These are phyloP conservation scores for Aspergillus olivimuriae DNA, from an alignment of 495 filamentous ascomycete species.

Conservation along the genomic window DNA sequence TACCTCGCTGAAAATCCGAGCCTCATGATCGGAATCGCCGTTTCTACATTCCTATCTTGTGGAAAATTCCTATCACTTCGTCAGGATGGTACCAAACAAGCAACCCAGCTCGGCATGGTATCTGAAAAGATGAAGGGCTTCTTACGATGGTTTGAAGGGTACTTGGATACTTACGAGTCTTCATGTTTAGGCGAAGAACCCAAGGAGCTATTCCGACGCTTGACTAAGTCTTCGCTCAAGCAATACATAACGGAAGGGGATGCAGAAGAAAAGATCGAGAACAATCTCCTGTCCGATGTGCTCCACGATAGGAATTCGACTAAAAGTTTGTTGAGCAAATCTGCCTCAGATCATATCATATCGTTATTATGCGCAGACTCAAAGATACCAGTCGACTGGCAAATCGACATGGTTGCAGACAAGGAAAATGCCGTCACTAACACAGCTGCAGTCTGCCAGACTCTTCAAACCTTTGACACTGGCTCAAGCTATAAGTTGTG, in stretches of 20 bases:
- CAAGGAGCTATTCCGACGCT: slow-evolving; percentile 51
- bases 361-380: slow-evolving; percentile 70
- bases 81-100: slow-evolving; percentile 65
- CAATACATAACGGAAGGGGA: slow-evolving; percentile 54
- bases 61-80: slow-evolving; percentile 62
- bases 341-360: slow-evolving; percentile 63
- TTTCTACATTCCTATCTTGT: slow-evolving; percentile 69
- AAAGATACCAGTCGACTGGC: slow-evolving; percentile 45
- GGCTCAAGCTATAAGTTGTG: slow-evolving; percentile 70
- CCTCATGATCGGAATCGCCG: slow-evolving; percentile 71
- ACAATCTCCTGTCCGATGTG: slow-evolving; percentile 65
- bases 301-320: slow-evolving; percentile 61
- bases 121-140: slow-evolving; percentile 61
- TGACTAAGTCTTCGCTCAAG: slow-evolving; percentile 56
- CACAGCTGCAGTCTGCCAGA: slow-evolving; percentile 64
- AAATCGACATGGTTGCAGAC: slow-evolving; percentile 54
- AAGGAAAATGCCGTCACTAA: slow-evolving; percentile 56
- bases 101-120: slow-evolving; percentile 65
- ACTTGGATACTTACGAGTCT: slow-evolving; percentile 51
- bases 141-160: slow-evolving; percentile 62
- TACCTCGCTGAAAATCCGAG: slow-evolving; percentile 60
- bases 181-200: slow-evolving; percentile 39
- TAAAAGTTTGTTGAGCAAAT: slow-evolving; percentile 57
- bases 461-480: slow-evolving; percentile 53
- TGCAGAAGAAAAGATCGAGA: slow-evolving; percentile 56